Base-by-base conservation (phyloP, 768 basidiomycete species). In the Lactarius indigo region DNA sequence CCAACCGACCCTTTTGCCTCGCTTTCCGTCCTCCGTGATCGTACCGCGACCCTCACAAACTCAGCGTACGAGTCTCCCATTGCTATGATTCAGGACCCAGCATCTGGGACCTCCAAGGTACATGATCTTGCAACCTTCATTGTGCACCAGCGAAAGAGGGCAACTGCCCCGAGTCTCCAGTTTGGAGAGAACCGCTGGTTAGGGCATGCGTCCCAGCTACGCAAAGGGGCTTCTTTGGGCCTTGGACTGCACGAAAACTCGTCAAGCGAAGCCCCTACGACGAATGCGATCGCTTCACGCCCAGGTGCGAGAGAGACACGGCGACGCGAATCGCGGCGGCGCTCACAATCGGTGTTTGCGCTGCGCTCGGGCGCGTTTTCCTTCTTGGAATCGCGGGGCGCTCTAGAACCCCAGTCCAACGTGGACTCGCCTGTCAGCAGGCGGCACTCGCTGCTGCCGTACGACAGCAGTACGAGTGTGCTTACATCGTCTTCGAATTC, bases 1-100 rank as follows among this genome's bases (percentile, higher is more conserved):
- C 88, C 87, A 26, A 73, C 72, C 20, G 88, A 91, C 73, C 89
- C 89, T 1, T 90, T 90, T 69, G 88, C 86, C 6, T 84, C 89
- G 0, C 83, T 91, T 52, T 83, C 84, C 72, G 84, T 85, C 30
- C 79, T 91, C 31, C 84, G 89, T 59, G 83, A 80, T 66, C 83
- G 87, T 63, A 69, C 63, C n/a, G 55, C 64, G 18, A 65, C 70
- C 3, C 55, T 69, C 50, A 64, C 59, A 5, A 65, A 59, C 15
- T 50, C 62, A 41, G 15, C 61, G 2, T 60, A 57, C 47, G 63
- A 66, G 26, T 55, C 63, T 7, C 66, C 58, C 26, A 33, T 68
- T 31, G 33, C 13, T 13, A 5, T 42, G 12, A 39, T 64, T 13
- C 58, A 57, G n/a, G 66, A 68, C 26, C 28, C 50, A 7, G 52